These are phyloP conservation scores for Cordyceps fumosorosea DNA, from an alignment of 2,329 filamentous ascomycete species.

Conservation along the genomic window DNA sequence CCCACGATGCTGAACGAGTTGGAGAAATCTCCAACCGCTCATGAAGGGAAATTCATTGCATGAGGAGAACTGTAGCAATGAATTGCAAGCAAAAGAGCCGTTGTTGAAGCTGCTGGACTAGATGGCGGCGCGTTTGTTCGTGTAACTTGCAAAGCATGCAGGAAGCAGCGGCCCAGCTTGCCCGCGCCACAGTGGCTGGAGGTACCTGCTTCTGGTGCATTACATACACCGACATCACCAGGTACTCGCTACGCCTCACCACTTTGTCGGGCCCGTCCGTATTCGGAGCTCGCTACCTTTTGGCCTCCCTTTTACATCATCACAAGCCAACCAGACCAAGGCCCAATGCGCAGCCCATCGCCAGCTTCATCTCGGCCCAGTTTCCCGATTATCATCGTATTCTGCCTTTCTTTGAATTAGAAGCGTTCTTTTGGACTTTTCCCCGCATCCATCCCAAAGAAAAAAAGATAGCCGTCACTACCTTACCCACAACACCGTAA, in stretches of 20 bases:
- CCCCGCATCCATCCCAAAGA: background rate
- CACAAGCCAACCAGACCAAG: conserved; percentile 1
- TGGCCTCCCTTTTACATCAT: conserved; percentile 10
- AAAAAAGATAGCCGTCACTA: background rate
- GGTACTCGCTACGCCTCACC: background rate
- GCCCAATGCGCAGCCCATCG: background rate
- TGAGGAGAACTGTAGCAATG: no score
- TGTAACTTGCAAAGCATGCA: no score
- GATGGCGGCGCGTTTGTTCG: no score
- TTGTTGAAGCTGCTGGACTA: no score
- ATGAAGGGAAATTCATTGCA: no score
- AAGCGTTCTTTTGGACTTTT: background rate
- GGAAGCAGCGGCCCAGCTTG: no score
- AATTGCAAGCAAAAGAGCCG: no score
- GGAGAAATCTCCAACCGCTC: background rate
- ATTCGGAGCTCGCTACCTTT: background rate
- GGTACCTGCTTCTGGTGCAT: background rate
- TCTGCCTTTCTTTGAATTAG: background rate
- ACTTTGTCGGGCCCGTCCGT: background rate
- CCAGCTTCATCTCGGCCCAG: background rate
- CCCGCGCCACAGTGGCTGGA: no score
- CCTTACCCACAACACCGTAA: background rate
- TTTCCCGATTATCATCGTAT: background rate
- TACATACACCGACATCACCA: background rate
- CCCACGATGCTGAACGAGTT: background rate